phyloP scores from a whole-genome alignment of 208 protist species.

The Trypanosoma cruzi region DNA sequence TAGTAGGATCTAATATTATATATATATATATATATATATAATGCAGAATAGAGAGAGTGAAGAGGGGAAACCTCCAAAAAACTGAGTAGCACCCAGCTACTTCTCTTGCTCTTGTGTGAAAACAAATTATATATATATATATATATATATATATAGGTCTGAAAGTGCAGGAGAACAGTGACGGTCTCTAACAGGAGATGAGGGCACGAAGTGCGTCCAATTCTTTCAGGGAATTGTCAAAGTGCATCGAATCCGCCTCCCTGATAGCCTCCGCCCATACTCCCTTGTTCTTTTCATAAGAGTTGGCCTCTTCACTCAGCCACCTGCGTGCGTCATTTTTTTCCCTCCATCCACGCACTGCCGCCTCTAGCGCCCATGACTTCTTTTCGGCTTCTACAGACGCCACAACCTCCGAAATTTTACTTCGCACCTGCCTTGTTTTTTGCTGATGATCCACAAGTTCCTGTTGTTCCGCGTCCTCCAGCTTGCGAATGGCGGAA shows the following conservation, averaged over 20 bases:
- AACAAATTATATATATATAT: not conserved
- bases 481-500: constrained; percentile 44
- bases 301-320: constrained; percentile 52
- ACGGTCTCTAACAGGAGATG: constrained; percentile 19
- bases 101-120: not conserved
- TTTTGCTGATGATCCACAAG: constrained; percentile 50
- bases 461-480: constrained; percentile 47
- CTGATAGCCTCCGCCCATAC: constrained; percentile 73
- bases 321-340: constrained; percentile 62
- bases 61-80: not conserved
- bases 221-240: constrained; percentile 44
- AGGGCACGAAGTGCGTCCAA: constrained; percentile 44
- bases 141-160: not conserved
- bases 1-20: not conserved
- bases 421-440: constrained; percentile 41
- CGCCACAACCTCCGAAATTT: constrained; percentile 46
- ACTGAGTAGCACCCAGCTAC: not conserved
- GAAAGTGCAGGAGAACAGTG: not conserved
- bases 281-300: constrained; percentile 63
- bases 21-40: too few relatives aligned
- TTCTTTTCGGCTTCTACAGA: constrained; percentile 68
- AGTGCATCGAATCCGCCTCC: constrained; percentile 49
- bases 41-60: not conserved
- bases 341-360: constrained; percentile 66
- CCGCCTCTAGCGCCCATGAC: constrained; percentile 76